Conservation (phyloP, 2,329 filamentous ascomycete species). For the Trichoderma afroharzianum region DNA sequence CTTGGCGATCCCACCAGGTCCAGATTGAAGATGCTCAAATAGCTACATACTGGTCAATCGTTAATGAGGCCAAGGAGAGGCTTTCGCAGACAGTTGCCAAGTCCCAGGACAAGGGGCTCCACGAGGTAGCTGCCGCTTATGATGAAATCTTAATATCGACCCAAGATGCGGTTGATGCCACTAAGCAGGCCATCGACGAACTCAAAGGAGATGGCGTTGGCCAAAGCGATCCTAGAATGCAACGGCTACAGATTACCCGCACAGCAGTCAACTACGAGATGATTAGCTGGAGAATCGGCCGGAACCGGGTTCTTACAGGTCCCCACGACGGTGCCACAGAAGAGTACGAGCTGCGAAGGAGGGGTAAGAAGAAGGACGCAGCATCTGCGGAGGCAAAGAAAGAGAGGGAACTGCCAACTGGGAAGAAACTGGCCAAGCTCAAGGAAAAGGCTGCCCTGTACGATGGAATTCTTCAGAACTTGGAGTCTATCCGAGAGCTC, state of each 20-base stretch:
- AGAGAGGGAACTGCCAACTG: slow-evolving; percentile 62
- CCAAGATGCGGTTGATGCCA: slow-evolving; percentile 91
- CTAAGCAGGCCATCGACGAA: slow-evolving; percentile 90
- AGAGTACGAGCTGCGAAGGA: slow-evolving; percentile 47
- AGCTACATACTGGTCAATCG: slow-evolving; percentile 73
- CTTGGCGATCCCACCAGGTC: slow-evolving; percentile 82
- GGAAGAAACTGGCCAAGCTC: slow-evolving; percentile 72
- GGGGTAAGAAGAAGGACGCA: slow-evolving; percentile 49
- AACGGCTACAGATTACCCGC: slow-evolving; percentile 85
- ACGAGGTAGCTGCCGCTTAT: slow-evolving; percentile 79
- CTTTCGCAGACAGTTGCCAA: slow-evolving; percentile 48
- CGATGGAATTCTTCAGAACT: slow-evolving; percentile 83
- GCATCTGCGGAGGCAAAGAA: slow-evolving; percentile 40
- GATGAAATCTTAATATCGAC: slow-evolving; percentile 86
- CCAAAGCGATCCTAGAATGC: slow-evolving; percentile 81
- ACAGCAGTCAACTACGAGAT: slow-evolving; percentile 93
- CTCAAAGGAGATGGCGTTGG: slow-evolving; percentile 77
- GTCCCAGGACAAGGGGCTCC: slow-evolving; percentile 43
- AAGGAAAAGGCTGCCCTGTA: slow-evolving; percentile 88
- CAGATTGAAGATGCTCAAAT: slow-evolving; percentile 91
- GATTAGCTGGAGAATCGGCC: slow-evolving; percentile 90
- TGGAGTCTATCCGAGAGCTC: slow-evolving; percentile 85
- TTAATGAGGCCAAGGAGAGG: slow-evolving; percentile 51
- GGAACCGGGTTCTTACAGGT: slow-evolving; percentile 87
- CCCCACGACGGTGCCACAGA: slow-evolving; percentile 68